These are phyloP conservation scores for Aspergillus bertholletiae DNA, from an alignment of 495 filamentous ascomycete genomes.

Conservation along the genomic window DNA sequence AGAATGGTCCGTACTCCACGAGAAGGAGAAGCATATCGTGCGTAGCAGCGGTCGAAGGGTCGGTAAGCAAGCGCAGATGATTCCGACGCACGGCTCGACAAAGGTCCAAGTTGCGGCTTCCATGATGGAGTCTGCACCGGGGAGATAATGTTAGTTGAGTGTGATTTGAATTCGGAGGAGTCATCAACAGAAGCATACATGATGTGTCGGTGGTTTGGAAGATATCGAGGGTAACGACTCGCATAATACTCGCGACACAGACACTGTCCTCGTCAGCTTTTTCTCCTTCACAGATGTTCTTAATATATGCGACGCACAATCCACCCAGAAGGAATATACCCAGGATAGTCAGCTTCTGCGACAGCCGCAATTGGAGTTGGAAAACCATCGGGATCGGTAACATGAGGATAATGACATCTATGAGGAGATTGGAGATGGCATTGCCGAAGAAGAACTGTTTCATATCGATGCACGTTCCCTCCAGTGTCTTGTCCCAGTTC, in stretches of 20 bases:
- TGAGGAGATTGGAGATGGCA: constrained; percentile 32
- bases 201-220: neutral
- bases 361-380: neutral
- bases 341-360: neutral
- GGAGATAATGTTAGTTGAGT: neutral
- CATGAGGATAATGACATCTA: constrained; percentile 35
- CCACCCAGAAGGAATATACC: neutral
- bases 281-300: too few relatives aligned
- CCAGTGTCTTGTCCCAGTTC: constrained; percentile 23
- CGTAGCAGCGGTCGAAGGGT: neutral
- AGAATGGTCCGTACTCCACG: neutral
- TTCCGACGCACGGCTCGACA: neutral
- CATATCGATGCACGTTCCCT: constrained; percentile 28
- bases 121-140: neutral
- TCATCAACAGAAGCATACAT: neutral
- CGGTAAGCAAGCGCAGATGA: constrained; percentile 1
- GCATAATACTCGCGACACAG: constrained; percentile 2
- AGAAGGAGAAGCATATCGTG: neutral
- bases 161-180: neutral
- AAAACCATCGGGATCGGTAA: constrained; percentile 26
- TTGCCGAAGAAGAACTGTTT: constrained; percentile 30
- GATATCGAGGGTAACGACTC: neutral
- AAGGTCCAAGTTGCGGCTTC: constrained; percentile 3
- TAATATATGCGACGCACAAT: constrained; percentile 1
- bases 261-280: neutral